These are phyloP conservation scores for Sungouiozyma intestinalis DNA, from an alignment of 805 yeast genomes.

Conservation along the genomic window DNA sequence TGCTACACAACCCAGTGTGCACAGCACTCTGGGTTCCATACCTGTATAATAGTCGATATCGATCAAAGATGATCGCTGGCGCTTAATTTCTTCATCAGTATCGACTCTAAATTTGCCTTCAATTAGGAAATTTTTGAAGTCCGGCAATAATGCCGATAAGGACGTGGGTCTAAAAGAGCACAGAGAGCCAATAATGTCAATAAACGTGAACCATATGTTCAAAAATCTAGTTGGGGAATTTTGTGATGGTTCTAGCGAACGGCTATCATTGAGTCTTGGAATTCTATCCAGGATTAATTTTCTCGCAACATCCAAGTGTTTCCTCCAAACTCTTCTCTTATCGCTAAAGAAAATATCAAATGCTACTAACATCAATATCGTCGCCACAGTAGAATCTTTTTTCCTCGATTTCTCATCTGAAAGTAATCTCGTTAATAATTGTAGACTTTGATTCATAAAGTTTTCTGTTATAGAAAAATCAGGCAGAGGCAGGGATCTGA, in stretches of 20 bases:
- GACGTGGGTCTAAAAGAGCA: slow-evolving; percentile 36
- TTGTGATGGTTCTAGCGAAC: slow-evolving; percentile 9
- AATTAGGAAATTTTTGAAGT: neutral
- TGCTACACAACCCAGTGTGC: slow-evolving; percentile 43
- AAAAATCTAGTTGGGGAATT: slow-evolving; percentile 37
- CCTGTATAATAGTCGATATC: slow-evolving; percentile 58
- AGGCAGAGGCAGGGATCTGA: neutral
- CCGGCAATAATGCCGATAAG: neutral
- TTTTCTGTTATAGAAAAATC: slow-evolving; percentile 26
- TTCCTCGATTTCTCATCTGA: slow-evolving; percentile 43
- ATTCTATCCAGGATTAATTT: slow-evolving; percentile 36
- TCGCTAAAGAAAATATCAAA: slow-evolving; percentile 41
- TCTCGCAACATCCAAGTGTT: slow-evolving; percentile 58
- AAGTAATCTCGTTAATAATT: slow-evolving; percentile 42
- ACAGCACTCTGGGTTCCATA: slow-evolving; percentile 52
- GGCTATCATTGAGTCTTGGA: slow-evolving; percentile 4
- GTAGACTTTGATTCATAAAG: slow-evolving; percentile 45
- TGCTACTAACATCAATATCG: slow-evolving; percentile 48
- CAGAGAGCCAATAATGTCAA: slow-evolving; percentile 53
- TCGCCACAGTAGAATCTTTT: slow-evolving; percentile 57
- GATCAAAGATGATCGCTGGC: slow-evolving; percentile 19
- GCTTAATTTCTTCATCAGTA: neutral
- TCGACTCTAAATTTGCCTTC: neutral
- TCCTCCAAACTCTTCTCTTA: slow-evolving; percentile 42
- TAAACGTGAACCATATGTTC: slow-evolving; percentile 57